Percentiles rank a stretch among this genome's conserved stretches.
phyloP scores from a whole-genome alignment of 2,329 filamentous ascomycete genomes.

The Phyllosticta capitalensis region DNA sequence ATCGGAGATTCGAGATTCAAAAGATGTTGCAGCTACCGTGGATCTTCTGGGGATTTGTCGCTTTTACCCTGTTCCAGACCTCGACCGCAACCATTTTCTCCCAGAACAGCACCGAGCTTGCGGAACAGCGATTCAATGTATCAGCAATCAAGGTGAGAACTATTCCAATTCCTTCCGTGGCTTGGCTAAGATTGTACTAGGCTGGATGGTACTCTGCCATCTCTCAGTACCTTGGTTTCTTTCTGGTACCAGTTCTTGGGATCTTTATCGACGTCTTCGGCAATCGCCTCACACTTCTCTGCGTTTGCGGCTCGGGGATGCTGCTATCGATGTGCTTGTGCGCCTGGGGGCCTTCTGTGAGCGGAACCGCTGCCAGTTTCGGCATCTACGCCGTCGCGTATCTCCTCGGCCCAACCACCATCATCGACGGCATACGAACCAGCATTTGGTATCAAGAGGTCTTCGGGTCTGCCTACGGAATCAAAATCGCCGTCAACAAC shows the following conservation, averaged over 20 bases:
- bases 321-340: conserved; percentile 46
- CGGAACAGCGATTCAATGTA: conserved; percentile 50
- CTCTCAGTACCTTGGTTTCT: conserved; percentile 49
- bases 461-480: conserved; percentile 50
- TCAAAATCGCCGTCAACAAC: conserved; percentile 56
- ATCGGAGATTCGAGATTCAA: conserved; percentile 36
- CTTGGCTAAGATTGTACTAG: too few relatives aligned
- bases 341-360: conserved; percentile 40
- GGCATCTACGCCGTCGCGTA: conserved; percentile 50
- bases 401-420: conserved; percentile 47
- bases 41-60: conserved; percentile 48
- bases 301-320: conserved; percentile 41
- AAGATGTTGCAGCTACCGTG: conserved; percentile 51
- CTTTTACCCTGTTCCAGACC: conserved; percentile 51
- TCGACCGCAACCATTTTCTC: conserved; percentile 46
- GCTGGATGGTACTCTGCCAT: conserved; percentile 54
- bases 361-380: conserved; percentile 50
- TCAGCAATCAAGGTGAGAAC: conserved; percentile 40
- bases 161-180: too few relatives aligned
- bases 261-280: conserved; percentile 49
- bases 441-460: conserved; percentile 51
- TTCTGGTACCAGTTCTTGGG: conserved; percentile 48
- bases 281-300: conserved; percentile 39
- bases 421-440: conserved; percentile 53
- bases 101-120: conserved; percentile 52